Evolutionary conservation across 1,139 yeast genomes (phyloP).

Genomic region (Suhomyces yuchorum): DNA sequence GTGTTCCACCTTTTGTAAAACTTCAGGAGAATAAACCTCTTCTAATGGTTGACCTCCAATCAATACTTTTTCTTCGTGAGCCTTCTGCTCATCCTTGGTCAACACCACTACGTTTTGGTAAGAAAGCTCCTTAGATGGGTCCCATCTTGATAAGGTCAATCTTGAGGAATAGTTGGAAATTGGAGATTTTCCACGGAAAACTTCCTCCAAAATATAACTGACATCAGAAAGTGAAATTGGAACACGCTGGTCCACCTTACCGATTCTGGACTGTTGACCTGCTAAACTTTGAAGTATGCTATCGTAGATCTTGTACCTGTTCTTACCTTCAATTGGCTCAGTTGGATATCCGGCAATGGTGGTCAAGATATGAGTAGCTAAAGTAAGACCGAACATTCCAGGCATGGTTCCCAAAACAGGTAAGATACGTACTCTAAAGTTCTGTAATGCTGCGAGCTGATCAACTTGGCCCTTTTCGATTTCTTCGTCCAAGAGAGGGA

Average conservation of each 20-base stretch:
- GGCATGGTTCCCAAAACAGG: slow-evolving; percentile 98
- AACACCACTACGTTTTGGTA: slow-evolving; percentile 78
- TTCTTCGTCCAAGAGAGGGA: slow-evolving; percentile 83
- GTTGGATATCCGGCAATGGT: slow-evolving; percentile 82
- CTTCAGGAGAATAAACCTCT: slow-evolving; percentile 66
- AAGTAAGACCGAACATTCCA: slow-evolving; percentile 88
- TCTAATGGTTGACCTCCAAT: slow-evolving; percentile 61
- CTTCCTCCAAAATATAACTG: slow-evolving; percentile 86
- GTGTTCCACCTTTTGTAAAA: slow-evolving; percentile 56
- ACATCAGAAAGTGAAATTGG: slow-evolving; percentile 75
- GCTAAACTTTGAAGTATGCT: slow-evolving; percentile 79
- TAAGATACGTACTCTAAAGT: slow-evolving; percentile 88
- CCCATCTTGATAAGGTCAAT: slow-evolving; percentile 82
- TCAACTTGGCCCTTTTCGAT: slow-evolving; percentile 80
- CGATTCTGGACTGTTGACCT: slow-evolving; percentile 82
- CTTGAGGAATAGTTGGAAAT: slow-evolving; percentile 83
- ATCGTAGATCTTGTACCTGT: slow-evolving; percentile 81
- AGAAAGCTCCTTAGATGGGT: slow-evolving; percentile 56
- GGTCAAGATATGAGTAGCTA: slow-evolving; percentile 82
- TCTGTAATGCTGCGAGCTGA: slow-evolving; percentile 81
- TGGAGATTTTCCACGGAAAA: slow-evolving; percentile 89
- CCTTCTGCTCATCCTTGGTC: slow-evolving; percentile 84
- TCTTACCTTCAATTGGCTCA: slow-evolving; percentile 90
- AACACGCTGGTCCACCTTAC: slow-evolving; percentile 66
- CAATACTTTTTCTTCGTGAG: slow-evolving; percentile 74